Percentiles rank a stretch among this genome's conserved stretches.
Conservation (phyloP, 2,329 filamentous ascomycete genomes). For the Colletotrichum trifolii region DNA sequence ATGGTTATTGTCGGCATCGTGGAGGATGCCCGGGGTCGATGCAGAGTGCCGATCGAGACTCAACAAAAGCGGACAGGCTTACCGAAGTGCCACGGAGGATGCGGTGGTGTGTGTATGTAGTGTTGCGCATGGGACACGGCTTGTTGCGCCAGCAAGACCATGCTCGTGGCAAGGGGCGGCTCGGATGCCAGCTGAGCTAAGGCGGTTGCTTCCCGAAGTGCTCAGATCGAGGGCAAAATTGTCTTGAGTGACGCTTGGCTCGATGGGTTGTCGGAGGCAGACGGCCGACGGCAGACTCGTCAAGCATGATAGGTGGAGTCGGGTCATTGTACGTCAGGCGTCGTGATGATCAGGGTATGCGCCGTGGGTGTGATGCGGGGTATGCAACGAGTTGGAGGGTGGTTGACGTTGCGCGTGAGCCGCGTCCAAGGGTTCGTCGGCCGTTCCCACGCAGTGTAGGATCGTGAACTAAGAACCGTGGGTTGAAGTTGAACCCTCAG, state of each 20-base stretch:
- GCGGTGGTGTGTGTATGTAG: neutral
- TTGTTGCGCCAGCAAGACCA: neutral
- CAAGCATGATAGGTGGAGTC: constrained; percentile 31
- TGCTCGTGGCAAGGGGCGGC: neutral
- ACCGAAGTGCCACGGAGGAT: constrained; percentile 21
- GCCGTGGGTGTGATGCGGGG: constrained; percentile 21
- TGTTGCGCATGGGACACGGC: constrained; percentile 13
- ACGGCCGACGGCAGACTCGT: constrained; percentile 30
- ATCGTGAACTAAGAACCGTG: neutral
- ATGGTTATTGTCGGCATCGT: constrained; percentile 20
- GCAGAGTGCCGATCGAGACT: constrained; percentile 16
- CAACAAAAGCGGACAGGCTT: constrained; percentile 9
- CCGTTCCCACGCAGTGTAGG: neutral
- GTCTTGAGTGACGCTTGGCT: constrained; percentile 26
- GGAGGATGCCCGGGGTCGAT: neutral
- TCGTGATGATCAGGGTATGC: neutral
- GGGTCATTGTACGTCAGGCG: constrained; percentile 3
- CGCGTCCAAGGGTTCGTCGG: neutral
- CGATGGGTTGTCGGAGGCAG: constrained; percentile 33
- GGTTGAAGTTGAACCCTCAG: neutral
- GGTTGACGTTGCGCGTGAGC: neutral
- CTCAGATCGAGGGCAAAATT: constrained; percentile 19
- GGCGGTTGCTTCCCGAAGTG: constrained; percentile 20
- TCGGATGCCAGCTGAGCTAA: constrained; percentile 13
- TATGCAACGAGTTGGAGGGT: constrained; percentile 1